These are phyloP conservation scores for Euphorbia schlechtendalii DNA, from an alignment of 441 rosid genomes.

Conservation along the genomic window DNA sequence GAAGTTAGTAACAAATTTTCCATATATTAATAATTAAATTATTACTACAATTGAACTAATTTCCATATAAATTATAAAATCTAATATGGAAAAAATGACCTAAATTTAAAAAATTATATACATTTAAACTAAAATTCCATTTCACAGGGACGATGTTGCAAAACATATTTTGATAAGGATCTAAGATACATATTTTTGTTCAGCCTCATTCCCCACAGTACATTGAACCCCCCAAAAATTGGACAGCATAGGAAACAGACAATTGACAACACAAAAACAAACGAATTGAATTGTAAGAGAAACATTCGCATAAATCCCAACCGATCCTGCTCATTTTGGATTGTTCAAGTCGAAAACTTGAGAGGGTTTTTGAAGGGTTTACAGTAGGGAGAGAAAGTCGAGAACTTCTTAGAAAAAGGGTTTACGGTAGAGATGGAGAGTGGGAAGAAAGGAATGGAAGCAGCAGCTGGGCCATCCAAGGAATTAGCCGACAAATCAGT, in stretches of 20 bases:
- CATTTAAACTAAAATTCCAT: too few species aligned
- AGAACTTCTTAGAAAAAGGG: constrained; percentile 17
- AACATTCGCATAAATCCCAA: neutral
- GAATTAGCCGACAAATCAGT: constrained; percentile 25
- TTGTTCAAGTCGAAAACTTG: constrained; percentile 6
- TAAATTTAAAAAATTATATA: too few species aligned
- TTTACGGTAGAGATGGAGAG: neutral
- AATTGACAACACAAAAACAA: constrained; percentile 11
- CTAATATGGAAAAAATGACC: too few species aligned
- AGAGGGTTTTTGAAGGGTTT: constrained; percentile 19
- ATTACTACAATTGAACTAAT: too few species aligned
- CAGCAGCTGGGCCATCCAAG: constrained; percentile 39
- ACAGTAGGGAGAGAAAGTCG: constrained; percentile 11
- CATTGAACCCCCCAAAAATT: neutral
- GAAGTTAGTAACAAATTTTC: too few species aligned
- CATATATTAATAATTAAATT: too few species aligned
- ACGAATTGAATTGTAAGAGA: neutral
- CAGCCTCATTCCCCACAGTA: too few species aligned
- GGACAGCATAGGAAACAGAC: constrained; percentile 6
- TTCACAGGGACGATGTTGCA: too few species aligned
- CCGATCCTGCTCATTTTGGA: constrained; percentile 9
- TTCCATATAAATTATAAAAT: too few species aligned
- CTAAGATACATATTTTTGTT: too few species aligned
- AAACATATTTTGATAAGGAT: too few species aligned
- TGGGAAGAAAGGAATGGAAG: constrained; percentile 32